phyloP scores from a whole-genome alignment of 495 filamentous ascomycete species.

The Neurospora sp. region DNA sequence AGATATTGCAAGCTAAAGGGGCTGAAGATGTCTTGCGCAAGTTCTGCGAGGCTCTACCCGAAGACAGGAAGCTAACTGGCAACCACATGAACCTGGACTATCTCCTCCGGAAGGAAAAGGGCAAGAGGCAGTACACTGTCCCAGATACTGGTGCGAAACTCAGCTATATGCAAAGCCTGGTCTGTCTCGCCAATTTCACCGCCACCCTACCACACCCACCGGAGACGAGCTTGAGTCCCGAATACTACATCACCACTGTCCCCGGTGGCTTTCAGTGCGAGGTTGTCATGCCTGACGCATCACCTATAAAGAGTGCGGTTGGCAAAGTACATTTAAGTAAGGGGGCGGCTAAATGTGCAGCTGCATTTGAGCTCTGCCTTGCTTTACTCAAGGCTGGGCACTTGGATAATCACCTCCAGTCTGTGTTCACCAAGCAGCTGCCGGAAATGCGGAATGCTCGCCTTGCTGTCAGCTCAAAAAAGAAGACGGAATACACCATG shows the following conservation, averaged over 20 bases:
- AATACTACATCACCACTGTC: constrained; percentile 50
- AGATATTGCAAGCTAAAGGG: constrained; percentile 36
- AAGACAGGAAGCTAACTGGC: constrained; percentile 60
- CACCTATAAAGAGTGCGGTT: constrained; percentile 56
- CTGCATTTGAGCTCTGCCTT: constrained; percentile 79
- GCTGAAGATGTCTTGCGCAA: constrained; percentile 50
- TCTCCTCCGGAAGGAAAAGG: constrained; percentile 44
- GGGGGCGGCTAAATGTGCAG: constrained; percentile 74
- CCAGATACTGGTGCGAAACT: constrained; percentile 65
- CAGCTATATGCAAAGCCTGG: constrained; percentile 63
- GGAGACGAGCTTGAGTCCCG: constrained; percentile 43
- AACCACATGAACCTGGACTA: constrained; percentile 47
- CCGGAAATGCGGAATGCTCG: constrained; percentile 84
- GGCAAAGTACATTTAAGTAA: constrained; percentile 56
- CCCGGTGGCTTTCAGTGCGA: constrained; percentile 67
- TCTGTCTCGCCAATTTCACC: constrained; percentile 49
- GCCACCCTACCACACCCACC: constrained; percentile 49
- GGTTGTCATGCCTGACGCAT: constrained; percentile 66
- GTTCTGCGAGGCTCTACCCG: constrained; percentile 69
- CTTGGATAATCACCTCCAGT: constrained; percentile 63
- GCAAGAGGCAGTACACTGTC: constrained; percentile 51
- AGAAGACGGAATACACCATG: constrained; percentile 64
- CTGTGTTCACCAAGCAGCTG: constrained; percentile 60
- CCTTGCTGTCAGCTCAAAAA: constrained; percentile 72
- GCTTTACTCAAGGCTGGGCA: constrained; percentile 54